Base-by-base conservation (phyloP, 169 alveolate genomes). In the Toxoplasma gondii region DNA sequence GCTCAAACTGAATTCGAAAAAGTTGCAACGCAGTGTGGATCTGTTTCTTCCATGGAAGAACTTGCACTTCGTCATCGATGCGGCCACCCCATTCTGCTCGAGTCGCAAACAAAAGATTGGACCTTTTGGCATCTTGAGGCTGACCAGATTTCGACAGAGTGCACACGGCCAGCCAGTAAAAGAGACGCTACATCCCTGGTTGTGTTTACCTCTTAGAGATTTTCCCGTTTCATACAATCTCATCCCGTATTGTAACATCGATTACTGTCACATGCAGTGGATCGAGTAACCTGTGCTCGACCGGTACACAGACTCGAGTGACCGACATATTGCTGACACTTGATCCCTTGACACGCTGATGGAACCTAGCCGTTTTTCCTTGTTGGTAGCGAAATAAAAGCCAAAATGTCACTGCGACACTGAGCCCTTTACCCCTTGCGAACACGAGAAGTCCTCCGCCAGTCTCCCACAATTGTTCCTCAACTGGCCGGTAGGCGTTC, bases 401-500 rank as follows among this genome's bases (percentile, higher is more conserved):
- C 74, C 34, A 16, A 64, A 31, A 64, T 31, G 22, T 16, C 74
- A 64, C 74, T 64, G 74, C 22, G 5, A 64, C 9, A 7, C 22
- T 64, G 74, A 64, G n/a, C 7, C n/a, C 74, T 16, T 27, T 64
- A 27, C 29, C 22, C 74, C n/a, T 27, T 16, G 58, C 12, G 58
- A 49, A 12, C 58, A 49, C 58, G n/a, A n/a, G 58, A 4, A 49
- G 12, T 49, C 58, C 58, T 49, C 22, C 12, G 58, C 58, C 58
- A 4, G 22, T 49, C 7, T 78, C 29, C n/a, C 2, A 7, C 1
- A n/a, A 31, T 31, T 78, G 86, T 19, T 4, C 39, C 44, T 78
- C n/a, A 78, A n/a, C 39, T n/a, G 31, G 39, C 86, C n/a, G 86
- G 39, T 78, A 78, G 31, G 22, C 86, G 86, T 44, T 78, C 91